Percentiles rank a stretch among this genome's conserved stretches.
Evolutionary conservation across 2,329 filamentous ascomycete genomes (phyloP).

Genomic region (Ceratocystis albifundus): DNA sequence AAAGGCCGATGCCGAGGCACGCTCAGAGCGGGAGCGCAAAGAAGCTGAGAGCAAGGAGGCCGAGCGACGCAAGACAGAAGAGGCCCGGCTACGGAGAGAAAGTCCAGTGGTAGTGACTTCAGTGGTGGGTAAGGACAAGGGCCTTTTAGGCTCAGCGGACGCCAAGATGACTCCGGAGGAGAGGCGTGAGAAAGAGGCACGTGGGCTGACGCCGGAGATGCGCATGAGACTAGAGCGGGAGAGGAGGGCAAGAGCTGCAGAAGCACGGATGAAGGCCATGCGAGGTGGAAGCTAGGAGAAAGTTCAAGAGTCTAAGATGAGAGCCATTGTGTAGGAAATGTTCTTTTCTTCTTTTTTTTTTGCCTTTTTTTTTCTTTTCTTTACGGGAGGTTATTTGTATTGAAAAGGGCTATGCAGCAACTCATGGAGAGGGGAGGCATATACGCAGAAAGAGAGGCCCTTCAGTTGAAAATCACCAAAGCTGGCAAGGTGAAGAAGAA

Average conservation of each 20-base stretch:
- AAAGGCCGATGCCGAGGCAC: conserved; percentile 57
- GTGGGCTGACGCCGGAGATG: conserved; percentile 82
- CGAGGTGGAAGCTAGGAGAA: conserved; percentile 31
- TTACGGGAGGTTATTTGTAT: too few relatives aligned
- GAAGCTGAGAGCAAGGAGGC: conserved; percentile 58
- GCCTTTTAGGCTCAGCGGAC: conserved; percentile 45
- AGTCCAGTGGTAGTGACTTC: conserved; percentile 43
- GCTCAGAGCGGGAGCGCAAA: conserved; percentile 57
- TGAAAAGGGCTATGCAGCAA: too few relatives aligned
- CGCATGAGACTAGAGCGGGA: conserved; percentile 74
- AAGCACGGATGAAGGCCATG: conserved; percentile 68
- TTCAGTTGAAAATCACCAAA: too few relatives aligned
- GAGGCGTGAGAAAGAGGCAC: conserved; percentile 67
- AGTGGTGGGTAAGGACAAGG: conserved; percentile 39
- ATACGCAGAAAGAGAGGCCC: too few relatives aligned
- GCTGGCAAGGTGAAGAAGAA: too few relatives aligned
- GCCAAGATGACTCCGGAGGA: conserved; percentile 66
- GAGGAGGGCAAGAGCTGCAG: conserved; percentile 77
- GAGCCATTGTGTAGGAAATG: neutral
- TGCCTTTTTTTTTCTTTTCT: too few relatives aligned
- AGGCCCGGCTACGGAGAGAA: conserved; percentile 58
- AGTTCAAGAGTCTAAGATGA: neutral
- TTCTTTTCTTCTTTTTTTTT: neutral
- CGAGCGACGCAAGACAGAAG: conserved; percentile 59
- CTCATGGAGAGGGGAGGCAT: too few relatives aligned